These are phyloP conservation scores for Silybum marianum DNA, from an alignment of 129 eudicot genomes.

Conservation along the genomic window DNA sequence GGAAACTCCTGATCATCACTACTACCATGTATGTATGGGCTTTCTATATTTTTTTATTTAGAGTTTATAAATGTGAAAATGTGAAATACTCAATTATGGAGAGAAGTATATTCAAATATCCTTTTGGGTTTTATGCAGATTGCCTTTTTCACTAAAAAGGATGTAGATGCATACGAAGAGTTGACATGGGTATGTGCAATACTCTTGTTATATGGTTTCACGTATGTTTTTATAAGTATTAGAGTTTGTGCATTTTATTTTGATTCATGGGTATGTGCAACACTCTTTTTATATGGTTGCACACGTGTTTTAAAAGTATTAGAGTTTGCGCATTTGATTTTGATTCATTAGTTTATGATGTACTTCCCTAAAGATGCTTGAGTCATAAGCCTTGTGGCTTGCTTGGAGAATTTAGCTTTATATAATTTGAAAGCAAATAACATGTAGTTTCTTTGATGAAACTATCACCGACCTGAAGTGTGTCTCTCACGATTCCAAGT, in stretches of 20 bases:
- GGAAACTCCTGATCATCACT: constrained; percentile 80
- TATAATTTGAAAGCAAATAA: not conserved
- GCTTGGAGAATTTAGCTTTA: not conserved
- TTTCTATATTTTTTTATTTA: not conserved
- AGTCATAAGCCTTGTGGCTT: not conserved
- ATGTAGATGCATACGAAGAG: constrained; percentile 71
- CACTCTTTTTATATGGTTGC: constrained; percentile 1
- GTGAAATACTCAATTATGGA: not conserved
- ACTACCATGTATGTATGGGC: constrained; percentile 70
- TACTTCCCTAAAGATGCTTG: not conserved
- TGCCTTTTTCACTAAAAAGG: constrained; percentile 77
- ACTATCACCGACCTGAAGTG: not conserved
- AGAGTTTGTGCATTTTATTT: not conserved
- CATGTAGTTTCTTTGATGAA: not conserved
- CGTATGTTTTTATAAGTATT: not conserved
- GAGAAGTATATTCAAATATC: not conserved
- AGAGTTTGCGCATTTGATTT: not conserved
- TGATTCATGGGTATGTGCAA: constrained; percentile 55
- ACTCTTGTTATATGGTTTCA: not conserved
- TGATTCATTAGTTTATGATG: not conserved
- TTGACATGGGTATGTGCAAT: constrained; percentile 72
- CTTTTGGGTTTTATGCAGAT: constrained; percentile 49
- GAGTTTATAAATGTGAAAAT: not conserved
- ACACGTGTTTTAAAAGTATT: not conserved
- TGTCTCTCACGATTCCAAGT: not conserved